phyloP scores from a whole-genome alignment of 225 moss, liverwort and hornwort genomes.

The Lunularia cruciata region DNA sequence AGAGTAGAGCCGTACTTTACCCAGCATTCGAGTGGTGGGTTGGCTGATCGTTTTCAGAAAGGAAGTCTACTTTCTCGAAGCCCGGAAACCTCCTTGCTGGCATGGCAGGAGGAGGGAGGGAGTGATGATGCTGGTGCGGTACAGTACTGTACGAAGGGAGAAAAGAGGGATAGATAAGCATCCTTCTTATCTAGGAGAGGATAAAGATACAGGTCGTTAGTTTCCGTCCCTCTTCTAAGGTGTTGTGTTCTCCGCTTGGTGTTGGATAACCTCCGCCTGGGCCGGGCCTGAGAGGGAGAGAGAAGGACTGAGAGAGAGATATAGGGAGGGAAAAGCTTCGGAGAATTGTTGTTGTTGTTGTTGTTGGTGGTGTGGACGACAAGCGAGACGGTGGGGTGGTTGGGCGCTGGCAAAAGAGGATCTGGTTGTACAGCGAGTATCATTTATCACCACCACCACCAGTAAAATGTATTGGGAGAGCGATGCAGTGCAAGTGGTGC shows the following conservation, averaged over 20 bases:
- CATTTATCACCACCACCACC: too few species aligned
- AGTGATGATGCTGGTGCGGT: neutral
- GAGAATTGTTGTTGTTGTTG: neutral
- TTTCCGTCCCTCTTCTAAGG: too few species aligned
- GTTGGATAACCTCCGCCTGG: conserved; percentile 5
- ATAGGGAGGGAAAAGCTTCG: neutral
- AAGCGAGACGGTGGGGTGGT: too few species aligned
- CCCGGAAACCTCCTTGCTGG: conserved; percentile 6
- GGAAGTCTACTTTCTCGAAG: neutral
- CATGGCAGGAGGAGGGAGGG: neutral
- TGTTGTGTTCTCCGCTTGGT: neutral
- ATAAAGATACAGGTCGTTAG: too few species aligned
- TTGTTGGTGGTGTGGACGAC: too few species aligned
- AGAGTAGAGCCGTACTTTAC: too few species aligned
- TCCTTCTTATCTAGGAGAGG: neutral
- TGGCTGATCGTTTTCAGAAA: neutral
- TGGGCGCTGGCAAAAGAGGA: too few species aligned
- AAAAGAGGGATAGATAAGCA: neutral
- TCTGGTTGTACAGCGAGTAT: too few species aligned
- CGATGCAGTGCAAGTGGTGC: too few species aligned
- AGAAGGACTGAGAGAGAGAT: conserved; percentile 1
- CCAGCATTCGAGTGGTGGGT: too few species aligned
- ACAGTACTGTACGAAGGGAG: neutral
- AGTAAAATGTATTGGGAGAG: too few species aligned
- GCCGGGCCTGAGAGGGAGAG: neutral